Percentiles rank a stretch among this genome's conserved stretches.
These are phyloP conservation scores for Lecanicillium sp. DNA, from an alignment of 2,329 filamentous ascomycete genomes.

Conservation along the genomic window DNA sequence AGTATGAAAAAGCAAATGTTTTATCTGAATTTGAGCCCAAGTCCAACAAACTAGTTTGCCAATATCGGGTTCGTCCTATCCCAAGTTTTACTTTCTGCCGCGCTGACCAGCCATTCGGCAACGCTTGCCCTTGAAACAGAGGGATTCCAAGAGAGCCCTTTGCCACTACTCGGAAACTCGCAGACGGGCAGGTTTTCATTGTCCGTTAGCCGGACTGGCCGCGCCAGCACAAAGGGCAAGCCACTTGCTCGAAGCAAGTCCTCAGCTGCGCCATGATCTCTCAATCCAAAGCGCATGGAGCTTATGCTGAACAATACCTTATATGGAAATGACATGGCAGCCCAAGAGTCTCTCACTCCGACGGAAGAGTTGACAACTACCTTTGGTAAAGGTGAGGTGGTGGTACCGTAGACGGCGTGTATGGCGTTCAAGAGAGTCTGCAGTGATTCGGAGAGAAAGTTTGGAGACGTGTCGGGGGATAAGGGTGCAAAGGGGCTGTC, in stretches of 20 bases:
- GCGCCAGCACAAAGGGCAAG: constrained; percentile 30
- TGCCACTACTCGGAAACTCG: constrained; percentile 17
- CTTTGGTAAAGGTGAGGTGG: constrained; percentile 21
- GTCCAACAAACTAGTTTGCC: constrained; percentile 26
- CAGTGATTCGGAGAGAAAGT: constrained; percentile 37
- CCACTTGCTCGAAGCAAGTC: constrained; percentile 24
- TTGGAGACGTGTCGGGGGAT: constrained; percentile 27
- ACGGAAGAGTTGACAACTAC: constrained; percentile 42
- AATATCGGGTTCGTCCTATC: constrained; percentile 37
- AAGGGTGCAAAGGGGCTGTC: constrained; percentile 38
- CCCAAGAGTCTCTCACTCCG: constrained; percentile 37
- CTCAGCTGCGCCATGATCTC: constrained; percentile 40
- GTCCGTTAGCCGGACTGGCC: constrained; percentile 31
- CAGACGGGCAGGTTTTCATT: background rate
- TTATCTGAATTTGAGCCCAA: too few species aligned
- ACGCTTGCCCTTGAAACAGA: constrained; percentile 29
- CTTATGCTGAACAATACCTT: constrained; percentile 33
- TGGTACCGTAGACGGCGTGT: constrained; percentile 17
- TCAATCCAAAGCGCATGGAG: constrained; percentile 35
- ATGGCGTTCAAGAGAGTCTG: constrained; percentile 27
- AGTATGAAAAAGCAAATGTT: too few species aligned
- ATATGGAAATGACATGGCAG: constrained; percentile 30
- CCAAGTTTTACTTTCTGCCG: constrained; percentile 30
- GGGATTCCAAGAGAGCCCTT: constrained; percentile 30
- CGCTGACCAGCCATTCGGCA: constrained; percentile 36